Percentiles rank a stretch among this genome's conserved stretches.
Evolutionary conservation across 306 rosid species (phyloP).

Genomic region (Dryas alaskensis): DNA sequence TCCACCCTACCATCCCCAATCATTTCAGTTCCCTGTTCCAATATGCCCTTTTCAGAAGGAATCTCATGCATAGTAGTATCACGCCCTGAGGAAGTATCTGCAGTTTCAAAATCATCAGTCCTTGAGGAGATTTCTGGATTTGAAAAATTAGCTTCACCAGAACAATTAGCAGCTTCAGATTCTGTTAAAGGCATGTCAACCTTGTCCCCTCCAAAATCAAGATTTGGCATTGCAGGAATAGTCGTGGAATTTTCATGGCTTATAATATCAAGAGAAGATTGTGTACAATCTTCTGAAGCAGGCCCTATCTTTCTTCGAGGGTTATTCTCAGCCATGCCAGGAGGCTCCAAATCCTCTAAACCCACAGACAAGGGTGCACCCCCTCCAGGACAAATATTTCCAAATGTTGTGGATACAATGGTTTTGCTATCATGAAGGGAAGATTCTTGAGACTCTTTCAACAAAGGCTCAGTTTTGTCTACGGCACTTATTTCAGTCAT

Average conservation of each 20-base stretch:
- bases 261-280: slow-evolving; percentile 21
- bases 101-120: slow-evolving; percentile 12
- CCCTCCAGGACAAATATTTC: background rate
- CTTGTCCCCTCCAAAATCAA: slow-evolving; percentile 12
- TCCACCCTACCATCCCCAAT: slow-evolving; percentile 16
- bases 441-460: slow-evolving; percentile 18
- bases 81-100: background rate
- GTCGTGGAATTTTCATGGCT: background rate
- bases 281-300: slow-evolving; percentile 10
- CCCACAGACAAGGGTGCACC: background rate
- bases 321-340: slow-evolving; percentile 9
- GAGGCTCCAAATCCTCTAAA: slow-evolving; percentile 1
- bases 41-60: slow-evolving; percentile 21
- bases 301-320: background rate
- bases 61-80: background rate
- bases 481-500: slow-evolving; percentile 7
- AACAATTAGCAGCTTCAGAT: slow-evolving; percentile 28
- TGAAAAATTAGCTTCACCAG: slow-evolving; percentile 23
- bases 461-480: slow-evolving; percentile 3
- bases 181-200: slow-evolving; percentile 6
- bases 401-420: background rate
- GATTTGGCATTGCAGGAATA: slow-evolving; percentile 11
- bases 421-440: slow-evolving; percentile 14
- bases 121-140: slow-evolving; percentile 12
- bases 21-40: slow-evolving; percentile 19